A percentile compares a stretch with the other conserved stretches of the same genome.
phyloP scores from a whole-genome alignment of 2,329 filamentous ascomycete species.

The Harringtonia lauricola region DNA sequence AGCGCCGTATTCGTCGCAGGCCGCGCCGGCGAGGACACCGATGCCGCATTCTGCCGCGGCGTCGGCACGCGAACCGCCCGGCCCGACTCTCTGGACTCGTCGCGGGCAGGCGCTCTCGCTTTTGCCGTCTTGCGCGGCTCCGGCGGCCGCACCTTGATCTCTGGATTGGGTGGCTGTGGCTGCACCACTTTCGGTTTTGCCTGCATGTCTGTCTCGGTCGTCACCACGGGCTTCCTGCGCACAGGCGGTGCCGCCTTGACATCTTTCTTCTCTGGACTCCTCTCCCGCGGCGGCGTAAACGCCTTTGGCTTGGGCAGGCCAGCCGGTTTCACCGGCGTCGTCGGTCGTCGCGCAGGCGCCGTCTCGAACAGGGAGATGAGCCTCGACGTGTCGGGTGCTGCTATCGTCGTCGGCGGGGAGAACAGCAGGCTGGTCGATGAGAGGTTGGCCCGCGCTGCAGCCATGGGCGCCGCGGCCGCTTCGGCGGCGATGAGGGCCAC shows the following conservation, averaged over 20 bases:
- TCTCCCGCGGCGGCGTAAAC: slow-evolving; percentile 20
- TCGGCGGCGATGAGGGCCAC: slow-evolving; percentile 4
- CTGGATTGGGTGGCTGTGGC: too few relatives aligned
- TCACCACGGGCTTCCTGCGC: background rate
- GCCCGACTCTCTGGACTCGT: too few relatives aligned
- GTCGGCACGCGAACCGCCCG: too few relatives aligned
- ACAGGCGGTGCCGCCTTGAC: background rate
- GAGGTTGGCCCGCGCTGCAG: slow-evolving; percentile 5
- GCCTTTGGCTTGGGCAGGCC: slow-evolving; percentile 10
- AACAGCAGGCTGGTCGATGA: slow-evolving; percentile 22
- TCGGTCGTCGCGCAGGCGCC: slow-evolving; percentile 19
- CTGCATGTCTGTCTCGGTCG: background rate
- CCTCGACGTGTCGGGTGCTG: slow-evolving; percentile 38
- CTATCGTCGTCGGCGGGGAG: slow-evolving; percentile 12
- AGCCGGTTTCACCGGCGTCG: background rate
- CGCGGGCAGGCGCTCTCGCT: too few relatives aligned
- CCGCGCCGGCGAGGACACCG: slow-evolving; percentile 3
- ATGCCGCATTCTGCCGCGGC: too few relatives aligned
- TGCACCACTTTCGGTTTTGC: too few relatives aligned
- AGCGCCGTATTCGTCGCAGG: slow-evolving; percentile 35
- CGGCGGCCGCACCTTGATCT: too few relatives aligned
- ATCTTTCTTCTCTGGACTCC: slow-evolving; percentile 13
- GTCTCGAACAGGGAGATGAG: slow-evolving; percentile 60
- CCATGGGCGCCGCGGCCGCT: background rate
- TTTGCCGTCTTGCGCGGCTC: too few relatives aligned